Base-by-base conservation (phyloP, 495 filamentous ascomycete genomes). In the Aspergillus homomorphus region DNA sequence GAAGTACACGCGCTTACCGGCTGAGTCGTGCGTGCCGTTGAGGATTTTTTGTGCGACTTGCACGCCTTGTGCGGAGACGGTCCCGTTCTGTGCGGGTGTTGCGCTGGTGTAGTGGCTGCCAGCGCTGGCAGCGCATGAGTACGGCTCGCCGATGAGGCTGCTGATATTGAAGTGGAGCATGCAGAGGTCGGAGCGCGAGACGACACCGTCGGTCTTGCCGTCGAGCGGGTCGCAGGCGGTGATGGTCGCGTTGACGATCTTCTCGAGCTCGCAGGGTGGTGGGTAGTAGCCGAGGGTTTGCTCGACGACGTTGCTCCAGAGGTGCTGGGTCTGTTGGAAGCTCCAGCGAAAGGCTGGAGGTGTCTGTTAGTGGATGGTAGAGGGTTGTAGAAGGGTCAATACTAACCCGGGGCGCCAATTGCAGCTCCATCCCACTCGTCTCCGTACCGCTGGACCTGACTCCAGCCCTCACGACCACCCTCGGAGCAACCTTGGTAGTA, bases 201-300 rank as follows among this genome's bases (percentile, higher is more conserved):
- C 68, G 0, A 84, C 78, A 0, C 79, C 80, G 52, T 84, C 81
- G 0, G 56, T 66, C 49, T 63, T 66, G 1, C 81, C 81, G 62
- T 82, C 81, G 1, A 82, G 62, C 14, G 66, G 41, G 57, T 84
- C 80, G 48, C 81, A 83, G 19, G 72, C 70, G 0, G 67, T 64
- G 24, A 90, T 78, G 3, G 87, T 87, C 5, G 84, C 84, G 45
- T 82, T 82, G 51, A 91, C 75, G 10, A 87, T 88, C 68, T 90
- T 87, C 66, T 90, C 88, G 15, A 91, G 80, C 69, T 91, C 88
- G 80, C 4, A 91, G 78, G 90, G 80, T 0, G 88, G 83, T 14
- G 88, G 86, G 66, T 90, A 87, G 64, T 91, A 90, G 70, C 89
- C 87, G 3, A 91, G 75, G 0, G 75, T 91, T 72, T 87, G 82